Percentiles rank a stretch among this genome's conserved stretches.
These are phyloP conservation scores for Ceratocystis papillata DNA, from an alignment of 2,329 filamentous ascomycete species.

Conservation along the genomic window DNA sequence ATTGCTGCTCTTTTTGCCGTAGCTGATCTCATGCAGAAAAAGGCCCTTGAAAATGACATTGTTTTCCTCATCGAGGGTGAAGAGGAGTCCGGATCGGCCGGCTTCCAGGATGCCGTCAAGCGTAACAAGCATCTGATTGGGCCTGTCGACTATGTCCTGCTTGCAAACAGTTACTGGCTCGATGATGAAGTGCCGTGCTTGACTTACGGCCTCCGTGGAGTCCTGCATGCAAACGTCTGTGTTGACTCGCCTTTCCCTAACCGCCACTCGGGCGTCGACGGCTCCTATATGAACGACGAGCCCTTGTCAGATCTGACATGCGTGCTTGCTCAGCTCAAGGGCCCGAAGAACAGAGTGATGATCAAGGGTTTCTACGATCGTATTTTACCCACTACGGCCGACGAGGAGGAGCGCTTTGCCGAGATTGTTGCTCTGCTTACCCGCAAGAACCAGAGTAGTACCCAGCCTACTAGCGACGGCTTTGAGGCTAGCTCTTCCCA, in stretches of 20 bases:
- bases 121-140: conserved; percentile 77
- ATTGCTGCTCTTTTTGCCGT: conserved; percentile 90
- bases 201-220: conserved; percentile 86
- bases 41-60: conserved; percentile 74
- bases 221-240: conserved; percentile 83
- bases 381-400: conserved; percentile 61
- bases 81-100: conserved; percentile 86
- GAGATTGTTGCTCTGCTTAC: conserved; percentile 72
- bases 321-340: conserved; percentile 71
- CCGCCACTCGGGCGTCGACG: conserved; percentile 92
- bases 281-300: conserved; percentile 80
- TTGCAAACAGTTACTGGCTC: conserved; percentile 98
- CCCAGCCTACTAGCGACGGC: not conserved
- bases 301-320: conserved; percentile 83
- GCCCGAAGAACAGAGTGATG: conserved; percentile 65
- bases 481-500: conserved; percentile 7
- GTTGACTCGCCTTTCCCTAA: conserved; percentile 80
- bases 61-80: conserved; percentile 94
- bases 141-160: conserved; percentile 80
- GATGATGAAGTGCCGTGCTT: conserved; percentile 91
- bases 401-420: conserved; percentile 70
- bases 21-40: conserved; percentile 75
- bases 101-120: conserved; percentile 74
- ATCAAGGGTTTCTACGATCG: conserved; percentile 84
- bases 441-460: conserved; percentile 34